phyloP scores from a whole-genome alignment of 2,329 filamentous ascomycete genomes.

The Penicillium paneum region DNA sequence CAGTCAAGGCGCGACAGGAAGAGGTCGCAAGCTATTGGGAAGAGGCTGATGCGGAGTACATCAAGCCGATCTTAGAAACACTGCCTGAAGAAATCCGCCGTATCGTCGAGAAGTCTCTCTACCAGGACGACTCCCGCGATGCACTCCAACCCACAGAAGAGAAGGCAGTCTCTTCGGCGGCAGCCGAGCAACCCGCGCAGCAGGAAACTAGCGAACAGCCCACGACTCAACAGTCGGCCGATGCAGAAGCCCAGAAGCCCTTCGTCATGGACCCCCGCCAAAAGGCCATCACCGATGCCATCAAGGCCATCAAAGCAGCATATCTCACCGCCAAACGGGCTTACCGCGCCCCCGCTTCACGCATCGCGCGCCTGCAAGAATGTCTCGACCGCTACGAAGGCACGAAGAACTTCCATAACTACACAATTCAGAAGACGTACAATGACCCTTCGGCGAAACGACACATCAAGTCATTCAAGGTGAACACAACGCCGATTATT shows the following conservation, averaged over 20 bases:
- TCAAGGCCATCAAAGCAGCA: constrained; percentile 73
- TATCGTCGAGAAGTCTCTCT: constrained; percentile 42
- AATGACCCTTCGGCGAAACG: constrained; percentile 81
- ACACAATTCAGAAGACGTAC: constrained; percentile 83
- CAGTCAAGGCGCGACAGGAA: constrained; percentile 64
- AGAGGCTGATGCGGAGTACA: constrained; percentile 72
- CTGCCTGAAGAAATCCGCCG: constrained; percentile 43
- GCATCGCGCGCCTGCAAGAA: constrained; percentile 71
- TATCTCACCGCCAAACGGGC: constrained; percentile 78
- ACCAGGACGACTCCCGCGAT: constrained; percentile 32
- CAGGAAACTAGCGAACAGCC: constrained; percentile 11
- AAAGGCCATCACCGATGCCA: constrained; percentile 59
- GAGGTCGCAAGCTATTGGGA: constrained; percentile 82
- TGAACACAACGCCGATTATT: constrained; percentile 71
- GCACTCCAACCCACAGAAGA: constrained; percentile 23
- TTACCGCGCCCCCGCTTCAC: constrained; percentile 73
- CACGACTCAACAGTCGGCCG: constrained; percentile 2
- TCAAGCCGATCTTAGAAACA: constrained; percentile 62
- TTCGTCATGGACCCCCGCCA: constrained; percentile 28
- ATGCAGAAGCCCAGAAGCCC: constrained; percentile 9
- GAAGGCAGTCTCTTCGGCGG: constrained; percentile 13
- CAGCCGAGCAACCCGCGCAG: not conserved
- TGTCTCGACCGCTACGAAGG: constrained; percentile 74
- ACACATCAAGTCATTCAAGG: constrained; percentile 86
- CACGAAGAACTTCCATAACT: constrained; percentile 94